Base-by-base conservation (phyloP, 176 grass and related monocot genomes). In the Cenchrus fungigraminus region DNA sequence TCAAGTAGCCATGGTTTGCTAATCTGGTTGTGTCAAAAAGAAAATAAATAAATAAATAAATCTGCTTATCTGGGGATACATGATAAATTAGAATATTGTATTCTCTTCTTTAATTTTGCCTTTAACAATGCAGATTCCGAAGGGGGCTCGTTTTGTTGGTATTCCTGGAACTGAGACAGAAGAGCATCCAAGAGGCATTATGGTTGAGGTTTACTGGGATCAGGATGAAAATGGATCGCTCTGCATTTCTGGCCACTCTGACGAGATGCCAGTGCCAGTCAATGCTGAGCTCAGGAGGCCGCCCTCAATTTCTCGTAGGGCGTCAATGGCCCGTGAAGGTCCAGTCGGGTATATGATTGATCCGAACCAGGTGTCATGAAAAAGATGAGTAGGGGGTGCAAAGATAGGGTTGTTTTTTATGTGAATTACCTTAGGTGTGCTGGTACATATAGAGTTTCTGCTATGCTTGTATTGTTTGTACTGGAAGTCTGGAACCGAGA, bases 171-270 rank as follows among this genome's bases (percentile, higher is more conserved):
- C 93, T 4, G 97, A 94, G 75, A 91, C 93, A 25, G 64, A 85
- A 13, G 93, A 96, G 61, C 71, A 99, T 78, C 93, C 93, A 46
- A 94, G 97, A 79, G 97, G 97, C 9, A 44, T 91, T 52, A 95
- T 99, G 97, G 97, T 96, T 61, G 97, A 99, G 55, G 93, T 99
- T 20, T 94, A 84, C 84, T 99, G 97, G 97, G 93, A 96, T n/a
- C 87, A 95, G 74, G 93, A 99, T 53, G 91, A 99, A 29, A 88
- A 68, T 5, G 97, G 97, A 31, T 87, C 86, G 14, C 93, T 99
- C 50, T 99, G 93, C 86, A 88, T 96, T 72, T 94, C 90, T 16
- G 97, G 93, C 7, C 97, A 99, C 86, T 94, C 91, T 8, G 68
- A 80, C 0, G 90, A 94, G 68, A 89, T 78, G 20, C 87, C 88